Evolutionary conservation across 1,139 yeast genomes (phyloP), one percentile per base, ranked within the genome.

Genomic region (Debaryomyces coudertii): DNA sequence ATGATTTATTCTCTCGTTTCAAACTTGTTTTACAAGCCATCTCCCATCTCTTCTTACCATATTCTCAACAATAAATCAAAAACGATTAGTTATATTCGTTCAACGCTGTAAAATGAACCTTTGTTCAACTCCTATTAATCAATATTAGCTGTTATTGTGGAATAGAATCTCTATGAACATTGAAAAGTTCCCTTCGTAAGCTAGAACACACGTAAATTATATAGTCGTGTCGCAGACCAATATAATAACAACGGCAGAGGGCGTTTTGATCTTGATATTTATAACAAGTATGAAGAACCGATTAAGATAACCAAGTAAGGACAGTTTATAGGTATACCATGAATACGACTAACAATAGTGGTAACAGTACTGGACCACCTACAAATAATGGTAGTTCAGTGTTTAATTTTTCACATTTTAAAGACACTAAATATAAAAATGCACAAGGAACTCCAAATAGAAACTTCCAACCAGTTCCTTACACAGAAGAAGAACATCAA

Each of bases 401-500:
- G 34, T 38, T 16, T 28, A 38, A 38, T 28, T 28, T 27, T 28
- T 16, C 41, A 27, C 41, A 38, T 28, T 38, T 38, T 28, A 38
- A 28, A 18, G 41, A 38, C 18, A 38, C 41, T 8, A 38, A 38
- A 5, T 28, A 25, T 14, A 38, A 38, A 27, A 18, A 28, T 28
- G 41, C 35, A 18, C 34, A 27, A 27, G 27, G 27, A 3, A 28
- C 34, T 11, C 16, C 34, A 27, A 38, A 38, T n/a, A 38, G 34
- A 22, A 38, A 28, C 34, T 38, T 38, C 12, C 33, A 38, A 28
- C 34, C 27, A 16, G 56, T 58, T 1, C 65, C 71, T n/a, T 76
- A 74, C 52, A 58, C 69, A 0, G 56, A 53, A 42, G 76, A 71
- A 37, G 84, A 80, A 47, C 59, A 65, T 12, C 55, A 56, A 5